These are phyloP conservation scores for Ambrosia hybrid DNA, from an alignment of 140 eudicot species.

Conservation along the genomic window DNA sequence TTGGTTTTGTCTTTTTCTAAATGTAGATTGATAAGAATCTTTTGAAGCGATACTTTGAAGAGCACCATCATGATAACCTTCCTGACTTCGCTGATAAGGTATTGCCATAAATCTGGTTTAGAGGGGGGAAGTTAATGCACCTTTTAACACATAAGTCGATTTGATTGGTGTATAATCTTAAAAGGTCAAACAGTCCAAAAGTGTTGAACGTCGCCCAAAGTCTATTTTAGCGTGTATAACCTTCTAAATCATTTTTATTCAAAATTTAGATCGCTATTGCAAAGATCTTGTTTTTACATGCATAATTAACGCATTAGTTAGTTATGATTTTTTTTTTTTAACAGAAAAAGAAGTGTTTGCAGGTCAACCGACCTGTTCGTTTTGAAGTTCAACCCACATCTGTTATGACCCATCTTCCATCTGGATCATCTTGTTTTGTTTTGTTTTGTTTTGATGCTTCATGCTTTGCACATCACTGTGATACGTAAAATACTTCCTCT, in stretches of 20 bases:
- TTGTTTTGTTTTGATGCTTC: slow-evolving; percentile 11
- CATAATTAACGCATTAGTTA: background rate
- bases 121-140: background rate
- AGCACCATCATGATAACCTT: slow-evolving; percentile 72
- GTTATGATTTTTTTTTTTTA: background rate
- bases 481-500: slow-evolving; percentile 17
- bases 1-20: slow-evolving; percentile 4
- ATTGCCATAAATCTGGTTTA: slow-evolving; percentile 13
- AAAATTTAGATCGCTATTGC: background rate
- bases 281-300: background rate
- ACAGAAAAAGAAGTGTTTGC: background rate
- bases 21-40: slow-evolving; percentile 81
- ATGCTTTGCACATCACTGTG: background rate
- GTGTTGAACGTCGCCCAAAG: background rate
- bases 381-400: background rate
- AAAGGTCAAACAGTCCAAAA: background rate
- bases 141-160: background rate
- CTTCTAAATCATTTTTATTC: background rate
- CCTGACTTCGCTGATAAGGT: slow-evolving; percentile 98
- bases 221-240: background rate
- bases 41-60: slow-evolving; percentile 63
- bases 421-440: background rate
- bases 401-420: background rate
- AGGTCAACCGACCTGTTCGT: background rate
- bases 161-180: background rate